These are phyloP conservation scores for Puccinia triticina DNA, from an alignment of 1,284 basidiomycete species.

Conservation along the genomic window DNA sequence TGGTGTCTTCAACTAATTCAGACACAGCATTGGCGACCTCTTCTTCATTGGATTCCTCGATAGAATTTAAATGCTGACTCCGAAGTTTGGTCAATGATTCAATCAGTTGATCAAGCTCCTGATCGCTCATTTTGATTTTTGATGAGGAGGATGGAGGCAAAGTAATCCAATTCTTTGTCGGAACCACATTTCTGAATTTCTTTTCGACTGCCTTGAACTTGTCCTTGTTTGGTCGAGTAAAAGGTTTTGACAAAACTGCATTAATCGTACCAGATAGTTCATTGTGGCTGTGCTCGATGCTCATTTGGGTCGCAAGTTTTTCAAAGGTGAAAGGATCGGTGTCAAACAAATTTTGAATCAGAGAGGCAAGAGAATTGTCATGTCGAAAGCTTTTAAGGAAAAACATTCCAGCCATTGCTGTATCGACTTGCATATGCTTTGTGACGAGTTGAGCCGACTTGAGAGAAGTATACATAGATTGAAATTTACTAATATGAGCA, in stretches of 20 bases:
- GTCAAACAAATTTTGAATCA: not conserved
- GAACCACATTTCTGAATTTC: not conserved
- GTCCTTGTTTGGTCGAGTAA: too few relatives aligned
- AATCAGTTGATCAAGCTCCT: too few relatives aligned
- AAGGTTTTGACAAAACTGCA: not conserved
- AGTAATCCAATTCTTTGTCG: not conserved
- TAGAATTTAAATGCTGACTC: not conserved
- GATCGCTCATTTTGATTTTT: not conserved
- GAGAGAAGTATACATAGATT: too few relatives aligned
- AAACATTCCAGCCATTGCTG: too few relatives aligned
- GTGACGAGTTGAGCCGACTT: too few relatives aligned
- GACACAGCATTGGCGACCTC: too few relatives aligned
- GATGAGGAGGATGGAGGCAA: not conserved
- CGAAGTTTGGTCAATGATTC: too few relatives aligned
- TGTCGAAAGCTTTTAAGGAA: not conserved
- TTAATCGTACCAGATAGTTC: not conserved
- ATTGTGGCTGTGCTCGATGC: not conserved
- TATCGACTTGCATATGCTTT: too few relatives aligned
- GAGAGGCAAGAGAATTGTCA: not conserved
- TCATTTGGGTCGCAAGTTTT: not conserved
- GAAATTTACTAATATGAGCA: too few relatives aligned
- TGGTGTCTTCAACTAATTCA: too few relatives aligned
- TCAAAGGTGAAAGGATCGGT: not conserved
- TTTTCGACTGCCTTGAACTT: too few relatives aligned
- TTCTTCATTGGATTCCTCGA: not conserved